A percentile compares a stretch with the other conserved stretches of the same genome.
phyloP scores from a whole-genome alignment of 257 asterid species.

The Solanum stenotomum region DNA sequence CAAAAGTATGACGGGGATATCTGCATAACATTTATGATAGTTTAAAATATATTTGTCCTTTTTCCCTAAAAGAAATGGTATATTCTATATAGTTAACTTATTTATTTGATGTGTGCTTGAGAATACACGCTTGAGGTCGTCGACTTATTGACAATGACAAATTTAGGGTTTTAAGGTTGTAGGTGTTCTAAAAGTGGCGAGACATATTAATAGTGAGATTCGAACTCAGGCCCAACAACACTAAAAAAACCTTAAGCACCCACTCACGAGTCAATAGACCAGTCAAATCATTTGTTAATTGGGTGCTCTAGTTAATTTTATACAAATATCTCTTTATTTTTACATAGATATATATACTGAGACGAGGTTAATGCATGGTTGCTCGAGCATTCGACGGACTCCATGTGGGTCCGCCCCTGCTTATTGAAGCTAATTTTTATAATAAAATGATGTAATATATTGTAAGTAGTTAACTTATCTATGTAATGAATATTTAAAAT shows the following conservation, averaged over 20 bases:
- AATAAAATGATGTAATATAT: neutral
- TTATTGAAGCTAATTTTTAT: neutral
- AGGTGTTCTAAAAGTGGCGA: too few relatives aligned
- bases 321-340: too few relatives aligned
- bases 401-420: neutral
- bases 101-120: neutral
- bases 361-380: too few relatives aligned
- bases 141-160: neutral
- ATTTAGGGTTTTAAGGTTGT: neutral
- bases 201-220: neutral
- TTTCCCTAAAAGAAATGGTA: too few relatives aligned
- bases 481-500: neutral
- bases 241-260: neutral
- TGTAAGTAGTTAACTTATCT: neutral
- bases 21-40: too few relatives aligned
- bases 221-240: too few relatives aligned
- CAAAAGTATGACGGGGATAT: too few relatives aligned
- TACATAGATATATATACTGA: too few relatives aligned
- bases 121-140: neutral
- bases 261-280: too few relatives aligned
- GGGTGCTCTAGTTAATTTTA: neutral
- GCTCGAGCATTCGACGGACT: fast-evolving
- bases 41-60: too few relatives aligned
- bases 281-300: neutral
- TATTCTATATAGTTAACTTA: neutral